phyloP scores from a whole-genome alignment of 192 early-diverging fungal genomes.

The Coemansia reversa region DNA sequence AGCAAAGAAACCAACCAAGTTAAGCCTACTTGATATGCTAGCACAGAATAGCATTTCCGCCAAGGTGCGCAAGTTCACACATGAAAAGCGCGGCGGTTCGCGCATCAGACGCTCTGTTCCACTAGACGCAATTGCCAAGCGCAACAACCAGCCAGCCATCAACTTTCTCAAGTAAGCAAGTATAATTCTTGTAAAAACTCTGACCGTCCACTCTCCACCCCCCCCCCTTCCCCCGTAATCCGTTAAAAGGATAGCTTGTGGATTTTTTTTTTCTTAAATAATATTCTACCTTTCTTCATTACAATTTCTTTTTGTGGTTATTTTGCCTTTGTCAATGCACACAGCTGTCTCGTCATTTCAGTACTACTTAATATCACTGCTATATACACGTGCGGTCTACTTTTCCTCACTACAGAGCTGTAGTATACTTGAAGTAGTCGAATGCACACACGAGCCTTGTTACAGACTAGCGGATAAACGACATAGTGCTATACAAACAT shows the following conservation, averaged over 20 bases:
- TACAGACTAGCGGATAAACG: too few species aligned
- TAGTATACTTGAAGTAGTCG: too few species aligned
- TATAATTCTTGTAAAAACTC: too few species aligned
- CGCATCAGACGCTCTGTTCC: slow-evolving; percentile 42
- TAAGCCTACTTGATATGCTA: slow-evolving; percentile 30
- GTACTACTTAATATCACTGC: too few species aligned
- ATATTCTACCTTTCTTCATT: slow-evolving; percentile 1
- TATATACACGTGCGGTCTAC: too few species aligned
- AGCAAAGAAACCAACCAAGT: slow-evolving; percentile 17
- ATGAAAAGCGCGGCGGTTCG: slow-evolving; percentile 28
- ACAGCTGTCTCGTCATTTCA: too few species aligned
- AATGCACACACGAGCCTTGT: too few species aligned
- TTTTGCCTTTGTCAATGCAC: too few species aligned
- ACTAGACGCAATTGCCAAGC: slow-evolving; percentile 39
- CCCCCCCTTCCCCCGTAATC: too few species aligned
- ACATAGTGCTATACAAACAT: too few species aligned
- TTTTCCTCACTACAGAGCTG: too few species aligned
- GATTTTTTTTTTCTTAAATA: not conserved
- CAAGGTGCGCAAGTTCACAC: slow-evolving; percentile 18
- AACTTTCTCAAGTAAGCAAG: slow-evolving; percentile 37
- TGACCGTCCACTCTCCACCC: not conserved
- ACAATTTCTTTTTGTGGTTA: not conserved
- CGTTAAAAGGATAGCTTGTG: not conserved
- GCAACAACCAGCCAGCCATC: slow-evolving; percentile 33
- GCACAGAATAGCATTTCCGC: slow-evolving; percentile 27